These are phyloP conservation scores for Tolypocladium endophyticum DNA, from an alignment of 2,329 filamentous ascomycete genomes.

Conservation along the genomic window DNA sequence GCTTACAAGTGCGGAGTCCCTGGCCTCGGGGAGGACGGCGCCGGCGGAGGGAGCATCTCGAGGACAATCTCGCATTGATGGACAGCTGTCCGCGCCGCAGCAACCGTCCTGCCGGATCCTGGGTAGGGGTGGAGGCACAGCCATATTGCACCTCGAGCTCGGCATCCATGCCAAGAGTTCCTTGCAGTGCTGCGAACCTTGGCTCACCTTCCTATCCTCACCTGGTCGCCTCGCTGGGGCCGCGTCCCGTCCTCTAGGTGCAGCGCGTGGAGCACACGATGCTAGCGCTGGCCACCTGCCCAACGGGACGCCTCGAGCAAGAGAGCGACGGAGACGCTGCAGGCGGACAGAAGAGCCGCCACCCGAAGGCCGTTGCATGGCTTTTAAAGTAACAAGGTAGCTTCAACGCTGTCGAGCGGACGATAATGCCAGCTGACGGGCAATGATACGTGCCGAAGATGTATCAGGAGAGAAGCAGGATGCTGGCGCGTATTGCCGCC, in stretches of 20 bases:
- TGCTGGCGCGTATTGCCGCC: not conserved
- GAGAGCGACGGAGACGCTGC: not conserved
- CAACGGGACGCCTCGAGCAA: too few relatives aligned
- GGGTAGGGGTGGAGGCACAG: not conserved
- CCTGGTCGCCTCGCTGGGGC: not conserved
- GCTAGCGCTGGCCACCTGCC: not conserved
- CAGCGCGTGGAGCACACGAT: not conserved
- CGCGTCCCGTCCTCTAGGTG: not conserved
- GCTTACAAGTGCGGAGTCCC: not conserved
- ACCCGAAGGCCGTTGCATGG: too few relatives aligned
- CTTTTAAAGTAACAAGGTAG: too few relatives aligned
- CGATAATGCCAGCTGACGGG: not conserved
- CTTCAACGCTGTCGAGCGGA: not conserved
- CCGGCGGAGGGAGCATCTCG: too few relatives aligned
- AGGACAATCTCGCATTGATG: not conserved
- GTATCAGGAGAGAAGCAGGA: not conserved
- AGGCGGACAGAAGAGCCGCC: not conserved
- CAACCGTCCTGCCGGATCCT: not conserved
- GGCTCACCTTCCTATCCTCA: not conserved
- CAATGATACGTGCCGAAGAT: not conserved
- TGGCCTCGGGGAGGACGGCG: not conserved
- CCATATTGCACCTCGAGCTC: not conserved
- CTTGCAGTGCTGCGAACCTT: not conserved
- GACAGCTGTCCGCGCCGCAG: not conserved
- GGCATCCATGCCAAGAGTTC: not conserved